Percentiles rank a stretch among this genome's conserved stretches.
Evolutionary conservation across 2,329 filamentous ascomycete species (phyloP).

Genomic region (Fusarium chaquense): DNA sequence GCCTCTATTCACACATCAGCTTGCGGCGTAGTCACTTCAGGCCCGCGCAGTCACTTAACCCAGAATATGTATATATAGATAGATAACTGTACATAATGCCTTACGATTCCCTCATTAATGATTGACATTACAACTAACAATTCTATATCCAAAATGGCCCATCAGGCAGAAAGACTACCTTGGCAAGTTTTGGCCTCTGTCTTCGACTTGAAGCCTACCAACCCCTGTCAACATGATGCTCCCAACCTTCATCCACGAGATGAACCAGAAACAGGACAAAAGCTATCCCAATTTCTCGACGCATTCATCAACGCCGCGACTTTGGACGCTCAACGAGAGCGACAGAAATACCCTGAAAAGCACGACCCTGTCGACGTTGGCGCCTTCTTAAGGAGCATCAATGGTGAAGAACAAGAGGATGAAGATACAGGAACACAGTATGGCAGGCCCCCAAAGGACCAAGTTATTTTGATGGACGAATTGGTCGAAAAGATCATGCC

Average conservation of each 20-base stretch:
- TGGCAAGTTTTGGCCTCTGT: conserved; percentile 26
- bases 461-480: conserved; percentile 12
- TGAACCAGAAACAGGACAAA: not conserved
- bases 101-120: rapidly evolving
- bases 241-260: conserved; percentile 19
- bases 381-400: not conserved
- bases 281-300: not conserved
- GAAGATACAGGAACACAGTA: not conserved
- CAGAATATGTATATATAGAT: not conserved
- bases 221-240: conserved; percentile 20
- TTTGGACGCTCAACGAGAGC: not conserved
- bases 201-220: conserved; percentile 12
- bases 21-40: not conserved
- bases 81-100: too few relatives aligned
- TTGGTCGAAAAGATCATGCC: not conserved
- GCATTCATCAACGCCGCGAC: not conserved
- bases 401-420: not conserved
- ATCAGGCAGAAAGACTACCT: conserved; percentile 21
- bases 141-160: not conserved
- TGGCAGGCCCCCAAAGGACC: not conserved
- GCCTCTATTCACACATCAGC: not conserved
- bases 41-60: not conserved
- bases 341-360: not conserved
- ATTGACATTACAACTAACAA: rapidly evolving
- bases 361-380: not conserved